Conservation (phyloP, 2,329 filamentous ascomycete genomes). For the Pestalotiopsis sp. region DNA sequence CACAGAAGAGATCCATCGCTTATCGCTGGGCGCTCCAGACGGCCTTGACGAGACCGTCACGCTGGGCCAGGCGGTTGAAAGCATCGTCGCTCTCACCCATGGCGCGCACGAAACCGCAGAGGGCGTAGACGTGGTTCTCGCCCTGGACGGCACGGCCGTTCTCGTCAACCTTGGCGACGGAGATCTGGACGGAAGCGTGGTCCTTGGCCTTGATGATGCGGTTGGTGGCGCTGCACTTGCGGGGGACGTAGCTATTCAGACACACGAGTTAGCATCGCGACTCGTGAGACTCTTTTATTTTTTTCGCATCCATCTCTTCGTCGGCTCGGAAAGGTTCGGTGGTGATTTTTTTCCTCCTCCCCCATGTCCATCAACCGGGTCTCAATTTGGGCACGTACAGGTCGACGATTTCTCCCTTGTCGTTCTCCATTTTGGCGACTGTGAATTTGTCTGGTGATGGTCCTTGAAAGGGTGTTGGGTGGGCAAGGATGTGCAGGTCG, state of each 20-base stretch:
- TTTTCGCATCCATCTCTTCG: background rate
- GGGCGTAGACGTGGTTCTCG: constrained; percentile 96
- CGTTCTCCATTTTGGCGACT: constrained; percentile 93
- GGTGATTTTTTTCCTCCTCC: background rate
- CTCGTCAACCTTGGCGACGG: constrained; percentile 97
- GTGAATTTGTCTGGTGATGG: constrained; percentile 32
- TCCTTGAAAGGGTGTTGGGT: constrained; percentile 29
- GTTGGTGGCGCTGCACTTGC: constrained; percentile 99
- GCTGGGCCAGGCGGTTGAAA: constrained; percentile 93
- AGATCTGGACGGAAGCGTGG: constrained; percentile 97
- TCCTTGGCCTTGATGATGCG: constrained; percentile 98
- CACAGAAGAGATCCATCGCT: constrained; percentile 26
- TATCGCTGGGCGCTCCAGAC: constrained; percentile 85
- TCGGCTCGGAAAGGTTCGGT: background rate
- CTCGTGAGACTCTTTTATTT: background rate
- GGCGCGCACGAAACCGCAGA: constrained; percentile 95
- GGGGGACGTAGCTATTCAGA: constrained; percentile 81
- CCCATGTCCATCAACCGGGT: constrained; percentile 19
- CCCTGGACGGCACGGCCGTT: constrained; percentile 91
- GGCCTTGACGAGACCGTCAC: constrained; percentile 94
- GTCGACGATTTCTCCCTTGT: constrained; percentile 99
- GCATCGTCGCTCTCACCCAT: constrained; percentile 98
- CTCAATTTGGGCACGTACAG: constrained; percentile 65
- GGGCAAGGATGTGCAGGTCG: constrained; percentile 8
- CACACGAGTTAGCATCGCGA: constrained; percentile 8